Conservation (phyloP, 2,329 filamentous ascomycete genomes). For the Exophiala calicioides region DNA sequence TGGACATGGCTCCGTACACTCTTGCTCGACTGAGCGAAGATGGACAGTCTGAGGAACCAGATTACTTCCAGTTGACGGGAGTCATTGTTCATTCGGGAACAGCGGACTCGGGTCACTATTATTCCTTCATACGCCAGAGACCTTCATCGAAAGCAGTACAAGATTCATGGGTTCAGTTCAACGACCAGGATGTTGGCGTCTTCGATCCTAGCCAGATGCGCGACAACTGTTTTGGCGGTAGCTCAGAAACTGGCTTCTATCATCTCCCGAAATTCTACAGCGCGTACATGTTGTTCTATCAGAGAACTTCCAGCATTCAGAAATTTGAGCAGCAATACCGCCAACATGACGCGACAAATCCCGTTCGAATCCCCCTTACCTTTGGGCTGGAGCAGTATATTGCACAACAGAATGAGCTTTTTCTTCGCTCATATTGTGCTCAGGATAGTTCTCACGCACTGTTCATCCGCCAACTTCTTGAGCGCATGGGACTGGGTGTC, state of each 20-base stretch:
- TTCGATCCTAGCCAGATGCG: constrained; percentile 77
- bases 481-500: constrained; percentile 53
- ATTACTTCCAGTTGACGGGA: constrained; percentile 91
- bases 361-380: constrained; percentile 51
- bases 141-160: constrained; percentile 52
- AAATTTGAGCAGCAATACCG: constrained; percentile 54
- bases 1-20: constrained; percentile 89
- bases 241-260: constrained; percentile 52
- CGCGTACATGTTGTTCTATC: constrained; percentile 98
- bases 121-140: constrained; percentile 87
- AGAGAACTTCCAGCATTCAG: constrained; percentile 69
- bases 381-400: constrained; percentile 57
- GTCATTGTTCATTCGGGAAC: constrained; percentile 91
- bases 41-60: constrained; percentile 57
- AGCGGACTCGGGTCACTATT: constrained; percentile 94
- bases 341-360: constrained; percentile 49
- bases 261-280: constrained; percentile 69
- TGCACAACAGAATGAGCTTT: constrained; percentile 68
- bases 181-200: constrained; percentile 76
- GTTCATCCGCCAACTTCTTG: constrained; percentile 66
- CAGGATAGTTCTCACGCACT: constrained; percentile 70
- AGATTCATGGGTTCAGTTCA: constrained; percentile 82
- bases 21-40: constrained; percentile 76
- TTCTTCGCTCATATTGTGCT: constrained; percentile 75
- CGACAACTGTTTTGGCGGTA: constrained; percentile 76